Evolutionary conservation across 2,329 filamentous ascomycete species (phyloP), one percentile per base, ranked within the genome.

Genomic region (Phialophora tarda): DNA sequence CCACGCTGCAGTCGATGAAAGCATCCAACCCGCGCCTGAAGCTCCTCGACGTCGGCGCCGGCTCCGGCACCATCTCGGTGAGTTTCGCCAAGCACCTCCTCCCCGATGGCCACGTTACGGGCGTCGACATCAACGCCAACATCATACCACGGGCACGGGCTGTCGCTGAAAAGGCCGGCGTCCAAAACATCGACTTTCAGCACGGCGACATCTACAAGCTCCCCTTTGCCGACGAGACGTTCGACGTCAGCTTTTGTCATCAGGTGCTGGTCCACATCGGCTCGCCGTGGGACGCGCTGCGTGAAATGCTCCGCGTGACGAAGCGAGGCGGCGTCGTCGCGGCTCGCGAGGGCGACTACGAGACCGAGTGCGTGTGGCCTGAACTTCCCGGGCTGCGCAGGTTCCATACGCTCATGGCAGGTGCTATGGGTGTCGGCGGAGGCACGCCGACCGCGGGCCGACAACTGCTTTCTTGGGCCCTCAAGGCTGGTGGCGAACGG

Each of bases 31-130:
- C 77, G 11, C 69, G 71, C 53, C 75, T 75, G 71, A 72, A 69
- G 53, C 74, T 81, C 64, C 75, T 81, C 3, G 82, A 84, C 66
- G 75, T 83, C 47, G 82, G 82, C 60, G 82, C 81, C 71, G 82
- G 82, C 0, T 80, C 82, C 0, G 83, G 82, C 4, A 83, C 80
- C 30, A 84, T 85, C 71, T 81, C 82, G 2, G 75, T 77, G 0
- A 80, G 78, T n/a, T 73, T 85, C 54, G 79, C 78, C 51, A 75
- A 76, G 44, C n/a, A n/a, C n/a, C 76, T 78, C 64, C 79, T 80
- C 2, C 76, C 77, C 2, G 57, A 78, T 5, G 82, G 82, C 26
- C 67, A 74, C 11, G 74, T 82, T 2, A 75, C 76, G 8, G 81
- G 80, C 41, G 60, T 83, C 44, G 82, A 83, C 62, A 67, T 77